Evolutionary conservation across 2,329 filamentous ascomycete genomes (phyloP).

Genomic region (Cladosporium sp.): DNA sequence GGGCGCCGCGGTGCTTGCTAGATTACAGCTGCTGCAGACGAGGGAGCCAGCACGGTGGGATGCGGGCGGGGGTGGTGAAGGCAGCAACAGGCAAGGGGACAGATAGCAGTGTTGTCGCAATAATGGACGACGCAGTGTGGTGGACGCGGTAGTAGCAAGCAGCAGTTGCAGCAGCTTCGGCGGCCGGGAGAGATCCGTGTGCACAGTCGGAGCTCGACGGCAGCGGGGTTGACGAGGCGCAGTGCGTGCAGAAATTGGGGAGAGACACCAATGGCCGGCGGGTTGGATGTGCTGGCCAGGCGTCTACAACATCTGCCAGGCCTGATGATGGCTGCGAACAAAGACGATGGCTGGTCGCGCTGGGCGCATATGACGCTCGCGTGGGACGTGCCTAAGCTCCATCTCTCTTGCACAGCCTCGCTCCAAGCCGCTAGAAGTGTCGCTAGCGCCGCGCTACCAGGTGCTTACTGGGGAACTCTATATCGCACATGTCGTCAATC

Average conservation of each 20-base stretch:
- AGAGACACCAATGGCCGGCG: neutral
- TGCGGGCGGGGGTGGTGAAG: neutral
- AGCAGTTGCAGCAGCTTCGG: neutral
- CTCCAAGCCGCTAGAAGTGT: neutral
- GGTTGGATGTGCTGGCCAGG: conserved; percentile 4
- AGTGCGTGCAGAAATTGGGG: neutral
- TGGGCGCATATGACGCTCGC: conserved; percentile 6
- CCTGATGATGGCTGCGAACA: neutral
- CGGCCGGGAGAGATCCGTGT: neutral
- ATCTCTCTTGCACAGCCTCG: conserved; percentile 8
- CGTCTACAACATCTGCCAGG: neutral
- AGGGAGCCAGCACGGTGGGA: neutral
- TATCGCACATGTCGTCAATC: neutral
- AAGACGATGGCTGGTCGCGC: conserved; percentile 5
- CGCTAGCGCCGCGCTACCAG: neutral
- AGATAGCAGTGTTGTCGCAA: neutral
- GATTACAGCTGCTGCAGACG: neutral
- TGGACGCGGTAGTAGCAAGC: neutral
- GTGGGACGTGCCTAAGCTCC: conserved; percentile 1
- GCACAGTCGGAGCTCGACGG: neutral
- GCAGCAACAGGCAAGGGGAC: neutral
- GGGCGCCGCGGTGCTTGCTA: neutral
- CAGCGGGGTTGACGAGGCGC: conserved; percentile 3
- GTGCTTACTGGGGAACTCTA: conserved; percentile 1
- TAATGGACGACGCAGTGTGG: neutral